Conservation (phyloP, 2,329 filamentous ascomycete species). For the Aspergillus puulaauensis region DNA sequence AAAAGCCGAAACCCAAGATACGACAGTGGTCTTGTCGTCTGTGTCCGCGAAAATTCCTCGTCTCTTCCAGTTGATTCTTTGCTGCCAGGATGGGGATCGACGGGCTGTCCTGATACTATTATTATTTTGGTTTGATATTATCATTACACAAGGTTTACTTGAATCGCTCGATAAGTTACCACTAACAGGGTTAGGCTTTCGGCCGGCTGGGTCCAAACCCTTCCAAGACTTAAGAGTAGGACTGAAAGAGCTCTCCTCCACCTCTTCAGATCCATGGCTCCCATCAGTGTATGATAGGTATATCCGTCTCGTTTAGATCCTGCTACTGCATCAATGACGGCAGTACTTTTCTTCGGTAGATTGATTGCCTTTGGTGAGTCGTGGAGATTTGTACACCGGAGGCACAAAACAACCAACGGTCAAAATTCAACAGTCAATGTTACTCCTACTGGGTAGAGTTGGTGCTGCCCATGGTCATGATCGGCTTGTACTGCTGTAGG, state of each 20-base stretch:
- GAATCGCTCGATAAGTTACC: constrained; percentile 4
- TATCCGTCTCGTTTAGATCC: neutral
- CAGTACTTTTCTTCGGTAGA: neutral
- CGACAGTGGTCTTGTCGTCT: neutral
- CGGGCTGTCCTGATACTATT: constrained; percentile 1
- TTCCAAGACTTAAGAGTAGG: neutral
- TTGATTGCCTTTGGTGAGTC: neutral
- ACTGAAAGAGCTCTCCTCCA: neutral
- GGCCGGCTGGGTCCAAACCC: constrained; percentile 11
- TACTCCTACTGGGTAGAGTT: neutral
- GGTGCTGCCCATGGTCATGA: neutral
- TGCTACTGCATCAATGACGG: neutral
- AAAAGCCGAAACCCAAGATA: neutral
- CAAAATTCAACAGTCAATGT: neutral
- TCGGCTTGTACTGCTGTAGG: constrained; percentile 1
- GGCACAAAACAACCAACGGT: neutral
- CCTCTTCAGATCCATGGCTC: constrained; percentile 8
- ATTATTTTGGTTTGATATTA: neutral
- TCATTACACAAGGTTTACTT: neutral
- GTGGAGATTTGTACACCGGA: neutral
- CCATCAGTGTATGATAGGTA: neutral
- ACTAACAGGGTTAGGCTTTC: constrained; percentile 11
- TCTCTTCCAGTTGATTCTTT: neutral
- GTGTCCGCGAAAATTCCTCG: neutral
- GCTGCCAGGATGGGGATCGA: neutral